Base-by-base conservation (phyloP, 768 basidiomycete species). In the Hericium rajendrae region DNA sequence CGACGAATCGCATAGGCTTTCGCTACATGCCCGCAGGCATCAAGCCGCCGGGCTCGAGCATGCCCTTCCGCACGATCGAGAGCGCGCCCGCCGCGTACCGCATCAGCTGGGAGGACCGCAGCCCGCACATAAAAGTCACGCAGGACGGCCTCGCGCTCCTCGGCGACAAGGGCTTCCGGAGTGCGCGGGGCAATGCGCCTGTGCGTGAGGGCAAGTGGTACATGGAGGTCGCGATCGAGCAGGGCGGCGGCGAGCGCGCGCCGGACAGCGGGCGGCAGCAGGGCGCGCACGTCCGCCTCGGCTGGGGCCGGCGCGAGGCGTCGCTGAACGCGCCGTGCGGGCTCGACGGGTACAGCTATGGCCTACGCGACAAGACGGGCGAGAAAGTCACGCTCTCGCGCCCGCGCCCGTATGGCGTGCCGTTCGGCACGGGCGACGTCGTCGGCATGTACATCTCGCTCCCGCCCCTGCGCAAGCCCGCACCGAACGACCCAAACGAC, bases 321-420 rank as follows among this genome's bases (percentile, higher is more conserved):
- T 84, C 89, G n/a, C 75, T 98, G 46, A 95, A 97, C 62, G 92
- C 84, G 0, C 97, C 97, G 0, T 93, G 84, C 15, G 97, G 97
- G 0, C 72, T 94, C 11, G 97, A 99, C 65, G 94, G 88, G 2
- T 97, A 98, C 70, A 87, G 86, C 60, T 98, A 98, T 66, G 92
- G 86, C 6, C 78, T 85, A 64, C 83, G 95, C 53, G 97, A 99
- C 78, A 92, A 85, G 64, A 86, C 85, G 0, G 95, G 97, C 12
- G 91, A 98, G 60, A 94, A 91, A 71, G 85, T 95, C 46, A 86
- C 88, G 1, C 73, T 94, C 10, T 91, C 94, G 1, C 80, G 90
- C 48, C 86, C 86, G 12, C 80, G 83, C 49, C 77, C 85, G 8
- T 98, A 97, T 65, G 91, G 89, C 4, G 70, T 73, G 38, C 62